Conservation (phyloP, 345 rosid species). For the Populus davidiana region DNA sequence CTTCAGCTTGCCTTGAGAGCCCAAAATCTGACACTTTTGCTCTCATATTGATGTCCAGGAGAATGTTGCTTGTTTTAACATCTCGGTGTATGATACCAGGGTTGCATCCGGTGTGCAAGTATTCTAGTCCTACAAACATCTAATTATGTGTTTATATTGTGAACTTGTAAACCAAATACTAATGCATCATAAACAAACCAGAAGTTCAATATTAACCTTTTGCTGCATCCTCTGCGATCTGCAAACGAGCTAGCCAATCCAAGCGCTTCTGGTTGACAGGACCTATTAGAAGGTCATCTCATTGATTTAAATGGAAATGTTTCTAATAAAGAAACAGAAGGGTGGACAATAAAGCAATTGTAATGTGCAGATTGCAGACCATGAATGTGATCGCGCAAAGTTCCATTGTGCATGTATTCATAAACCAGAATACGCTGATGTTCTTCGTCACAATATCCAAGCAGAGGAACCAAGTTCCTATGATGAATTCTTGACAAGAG, state of each 20-base stretch:
- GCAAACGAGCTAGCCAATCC: slow-evolving; percentile 75
- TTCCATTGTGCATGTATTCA: slow-evolving; percentile 98
- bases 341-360: not conserved
- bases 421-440: slow-evolving; percentile 68
- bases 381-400: slow-evolving; percentile 72
- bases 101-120: slow-evolving; percentile 91
- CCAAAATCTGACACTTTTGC: slow-evolving; percentile 98
- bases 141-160: slow-evolving; percentile 29
- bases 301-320: not conserved
- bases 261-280: slow-evolving; percentile 51
- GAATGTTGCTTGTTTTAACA: slow-evolving; percentile 92
- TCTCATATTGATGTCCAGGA: slow-evolving; percentile 85
- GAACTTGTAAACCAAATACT: not conserved
- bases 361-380: slow-evolving; percentile 36
- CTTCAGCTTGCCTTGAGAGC: slow-evolving; percentile 92
- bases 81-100: slow-evolving; percentile 96
- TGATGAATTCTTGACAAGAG: slow-evolving; percentile 96
- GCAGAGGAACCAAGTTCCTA: slow-evolving; percentile 89
- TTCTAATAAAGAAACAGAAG: slow-evolving; percentile 1
- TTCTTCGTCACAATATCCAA: slow-evolving; percentile 92
- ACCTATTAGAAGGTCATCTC: slow-evolving; percentile 41
- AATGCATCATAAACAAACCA: slow-evolving; percentile 7
- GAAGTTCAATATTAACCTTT: slow-evolving; percentile 54
- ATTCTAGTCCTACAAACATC: slow-evolving; percentile 82
- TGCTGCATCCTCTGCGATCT: slow-evolving; percentile 86